Conservation (phyloP, 805 yeast species). For the Candida montana region DNA sequence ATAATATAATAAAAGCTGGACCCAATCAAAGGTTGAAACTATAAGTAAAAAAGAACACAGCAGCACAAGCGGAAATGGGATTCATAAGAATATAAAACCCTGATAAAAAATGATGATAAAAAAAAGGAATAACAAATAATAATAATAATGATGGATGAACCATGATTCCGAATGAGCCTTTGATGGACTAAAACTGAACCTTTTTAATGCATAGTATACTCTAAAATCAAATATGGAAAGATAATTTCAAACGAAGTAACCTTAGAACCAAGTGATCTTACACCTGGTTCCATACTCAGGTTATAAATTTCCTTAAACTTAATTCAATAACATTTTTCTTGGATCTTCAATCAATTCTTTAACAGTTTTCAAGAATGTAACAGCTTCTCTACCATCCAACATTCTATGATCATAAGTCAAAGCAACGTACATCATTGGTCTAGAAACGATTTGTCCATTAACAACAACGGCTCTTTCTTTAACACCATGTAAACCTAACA, state of each 20-base stretch:
- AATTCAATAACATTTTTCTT: constrained; percentile 83
- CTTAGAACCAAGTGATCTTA: too few species aligned
- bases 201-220: too few species aligned
- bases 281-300: neutral
- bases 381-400: constrained; percentile 98
- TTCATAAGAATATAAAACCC: too few species aligned
- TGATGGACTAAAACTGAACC: too few species aligned
- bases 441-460: constrained; percentile 89
- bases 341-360: constrained; percentile 99
- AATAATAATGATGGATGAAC: too few species aligned
- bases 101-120: too few species aligned
- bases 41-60: neutral
- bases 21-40: too few species aligned
- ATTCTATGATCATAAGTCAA: constrained; percentile 98
- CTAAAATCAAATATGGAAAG: too few species aligned
- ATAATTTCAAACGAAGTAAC: too few species aligned
- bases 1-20: neutral
- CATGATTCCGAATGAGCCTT: too few species aligned
- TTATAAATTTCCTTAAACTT: constrained; percentile 7
- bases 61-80: neutral
- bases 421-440: constrained; percentile 99
- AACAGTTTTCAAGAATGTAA: constrained; percentile 89
- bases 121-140: too few species aligned
- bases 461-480: constrained; percentile 97
- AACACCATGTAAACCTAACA: constrained; percentile 93